Evolutionary conservation across 306 rosid genomes (phyloP).

Genomic region (Herpetospermum pedunculosum): DNA sequence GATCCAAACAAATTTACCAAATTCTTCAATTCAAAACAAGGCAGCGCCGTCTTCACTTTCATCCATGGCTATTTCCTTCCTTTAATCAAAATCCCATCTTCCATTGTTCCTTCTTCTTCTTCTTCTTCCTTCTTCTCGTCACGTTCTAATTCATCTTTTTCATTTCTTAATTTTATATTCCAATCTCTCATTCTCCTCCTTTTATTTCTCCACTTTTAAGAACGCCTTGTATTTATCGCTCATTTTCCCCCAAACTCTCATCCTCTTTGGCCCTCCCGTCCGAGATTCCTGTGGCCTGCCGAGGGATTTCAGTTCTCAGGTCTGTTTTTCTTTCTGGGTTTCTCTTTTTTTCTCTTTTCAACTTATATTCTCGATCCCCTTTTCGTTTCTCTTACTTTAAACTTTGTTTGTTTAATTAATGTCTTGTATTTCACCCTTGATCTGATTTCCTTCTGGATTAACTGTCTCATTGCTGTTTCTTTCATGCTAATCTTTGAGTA

Average conservation of each 20-base stretch:
- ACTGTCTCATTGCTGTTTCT: neutral
- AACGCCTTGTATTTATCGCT: neutral
- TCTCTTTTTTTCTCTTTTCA: slow-evolving; percentile 4
- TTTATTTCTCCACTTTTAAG: neutral
- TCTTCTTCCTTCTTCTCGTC: neutral
- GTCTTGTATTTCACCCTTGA: neutral
- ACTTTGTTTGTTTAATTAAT: neutral
- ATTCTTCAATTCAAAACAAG: no score
- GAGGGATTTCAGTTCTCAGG: slow-evolving; percentile 35
- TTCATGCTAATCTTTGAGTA: neutral
- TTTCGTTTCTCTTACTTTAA: neutral
- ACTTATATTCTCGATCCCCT: neutral
- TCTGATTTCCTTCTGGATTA: neutral
- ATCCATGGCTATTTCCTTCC: slow-evolving; percentile 1
- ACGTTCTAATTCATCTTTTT: neutral
- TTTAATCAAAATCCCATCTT: neutral
- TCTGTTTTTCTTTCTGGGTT: slow-evolving; percentile 26
- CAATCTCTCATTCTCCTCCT: neutral
- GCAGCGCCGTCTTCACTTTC: no score
- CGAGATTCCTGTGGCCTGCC: slow-evolving; percentile 28
- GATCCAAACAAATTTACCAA: no score
- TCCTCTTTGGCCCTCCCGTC: slow-evolving; percentile 11
- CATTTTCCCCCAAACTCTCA: neutral
- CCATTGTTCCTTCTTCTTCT: neutral
- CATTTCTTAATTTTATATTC: neutral